These are phyloP conservation scores for Candida ovalis DNA, from an alignment of 805 yeast species.

Conservation along the genomic window DNA sequence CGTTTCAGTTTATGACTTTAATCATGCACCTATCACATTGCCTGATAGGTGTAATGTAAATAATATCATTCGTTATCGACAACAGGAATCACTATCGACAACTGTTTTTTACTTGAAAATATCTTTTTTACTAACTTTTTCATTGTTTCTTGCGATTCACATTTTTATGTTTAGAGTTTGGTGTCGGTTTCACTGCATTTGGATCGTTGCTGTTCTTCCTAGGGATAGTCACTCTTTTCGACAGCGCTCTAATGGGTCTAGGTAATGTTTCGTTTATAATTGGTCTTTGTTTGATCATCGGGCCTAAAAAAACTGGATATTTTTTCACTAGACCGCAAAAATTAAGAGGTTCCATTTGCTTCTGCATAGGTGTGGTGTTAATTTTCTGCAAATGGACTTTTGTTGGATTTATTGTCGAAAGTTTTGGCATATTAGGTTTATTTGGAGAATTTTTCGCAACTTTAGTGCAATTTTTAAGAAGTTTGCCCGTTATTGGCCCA, in stretches of 20 bases:
- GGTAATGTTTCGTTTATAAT: constrained; percentile 78
- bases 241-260: constrained; percentile 81
- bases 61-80: no score
- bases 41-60: background rate
- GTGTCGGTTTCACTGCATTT: constrained; percentile 88
- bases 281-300: constrained; percentile 85
- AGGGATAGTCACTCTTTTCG: constrained; percentile 84
- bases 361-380: constrained; percentile 67
- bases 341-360: constrained; percentile 81
- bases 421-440: constrained; percentile 82
- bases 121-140: constrained; percentile 4
- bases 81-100: no score
- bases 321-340: constrained; percentile 88
- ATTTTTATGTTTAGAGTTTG: constrained; percentile 54
- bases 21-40: background rate
- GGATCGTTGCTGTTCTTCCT: constrained; percentile 75
- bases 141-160: background rate
- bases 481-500: constrained; percentile 86
- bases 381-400: constrained; percentile 77
- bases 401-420: constrained; percentile 79
- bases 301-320: constrained; percentile 74
- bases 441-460: constrained; percentile 93
- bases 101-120: no score
- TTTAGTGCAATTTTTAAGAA: constrained; percentile 78
- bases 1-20: constrained; percentile 27